phyloP scores from a whole-genome alignment of 2,329 filamentous ascomycete species.

The Colletotrichum musae region DNA sequence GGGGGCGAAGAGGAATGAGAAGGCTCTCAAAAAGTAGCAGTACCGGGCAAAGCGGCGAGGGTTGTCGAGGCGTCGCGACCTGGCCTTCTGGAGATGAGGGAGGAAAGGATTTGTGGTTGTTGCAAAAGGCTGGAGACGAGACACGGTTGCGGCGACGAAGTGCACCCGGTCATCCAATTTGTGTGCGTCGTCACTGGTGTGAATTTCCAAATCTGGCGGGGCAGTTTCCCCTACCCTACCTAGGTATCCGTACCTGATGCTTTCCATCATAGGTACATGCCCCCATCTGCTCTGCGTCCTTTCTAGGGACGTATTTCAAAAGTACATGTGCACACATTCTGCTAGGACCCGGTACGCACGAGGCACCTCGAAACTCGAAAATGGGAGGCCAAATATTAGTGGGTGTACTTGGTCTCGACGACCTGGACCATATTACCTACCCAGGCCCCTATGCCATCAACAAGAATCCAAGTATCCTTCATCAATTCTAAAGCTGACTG shows the following conservation, averaged over 20 bases:
- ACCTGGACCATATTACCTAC: too few relatives aligned
- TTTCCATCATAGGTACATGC: slow-evolving; percentile 13
- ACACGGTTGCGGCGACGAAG: slow-evolving; percentile 34
- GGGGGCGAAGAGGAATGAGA: background rate
- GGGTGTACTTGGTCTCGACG: too few relatives aligned
- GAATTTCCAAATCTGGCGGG: slow-evolving; percentile 42
- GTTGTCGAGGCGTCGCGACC: slow-evolving; percentile 38
- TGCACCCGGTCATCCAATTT: slow-evolving; percentile 43
- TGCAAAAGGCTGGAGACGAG: slow-evolving; percentile 29
- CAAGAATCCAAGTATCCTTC: too few relatives aligned
- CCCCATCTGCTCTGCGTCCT: slow-evolving; percentile 33
- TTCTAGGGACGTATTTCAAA: background rate
- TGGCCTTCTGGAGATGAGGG: slow-evolving; percentile 34
- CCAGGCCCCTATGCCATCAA: too few relatives aligned
- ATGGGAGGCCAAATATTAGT: too few relatives aligned
- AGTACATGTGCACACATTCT: background rate
- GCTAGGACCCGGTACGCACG: background rate
- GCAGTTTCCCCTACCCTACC: slow-evolving; percentile 39
- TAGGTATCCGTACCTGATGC: slow-evolving; percentile 2
- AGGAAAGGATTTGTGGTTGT: slow-evolving; percentile 31
- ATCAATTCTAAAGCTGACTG: too few relatives aligned
- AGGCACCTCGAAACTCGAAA: background rate
- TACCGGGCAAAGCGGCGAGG: slow-evolving; percentile 27
- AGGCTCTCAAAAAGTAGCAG: background rate
- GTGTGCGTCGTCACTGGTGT: slow-evolving; percentile 41